These are phyloP conservation scores for Debaryomyces sp. DNA, from an alignment of 1,139 yeast species.

Conservation along the genomic window DNA sequence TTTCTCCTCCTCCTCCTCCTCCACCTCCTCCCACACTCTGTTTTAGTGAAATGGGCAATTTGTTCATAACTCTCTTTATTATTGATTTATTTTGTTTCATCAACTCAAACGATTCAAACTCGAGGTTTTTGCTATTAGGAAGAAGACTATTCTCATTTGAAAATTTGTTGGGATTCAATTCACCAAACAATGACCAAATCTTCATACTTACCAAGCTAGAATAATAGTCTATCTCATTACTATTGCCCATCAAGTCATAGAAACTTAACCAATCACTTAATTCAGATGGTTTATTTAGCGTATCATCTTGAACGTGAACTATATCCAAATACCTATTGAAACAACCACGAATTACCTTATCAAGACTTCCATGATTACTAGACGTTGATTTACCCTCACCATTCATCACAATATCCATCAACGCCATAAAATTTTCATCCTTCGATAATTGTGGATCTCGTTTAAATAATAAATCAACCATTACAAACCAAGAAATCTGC, in stretches of 20 bases:
- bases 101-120: slow-evolving; percentile 43
- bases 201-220: slow-evolving; percentile 62
- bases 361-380: slow-evolving; percentile 52
- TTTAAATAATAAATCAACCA: slow-evolving; percentile 57
- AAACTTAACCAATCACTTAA: slow-evolving; percentile 80
- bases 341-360: slow-evolving; percentile 71
- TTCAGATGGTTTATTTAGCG: slow-evolving; percentile 59
- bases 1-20: slow-evolving; percentile 30
- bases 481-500: slow-evolving; percentile 60
- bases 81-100: slow-evolving; percentile 32
- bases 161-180: slow-evolving; percentile 45
- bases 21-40: slow-evolving; percentile 32
- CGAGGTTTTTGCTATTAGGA: slow-evolving; percentile 43
- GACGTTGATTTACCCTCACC: slow-evolving; percentile 46
- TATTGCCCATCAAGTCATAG: slow-evolving; percentile 53
- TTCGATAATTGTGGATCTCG: slow-evolving; percentile 51
- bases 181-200: slow-evolving; percentile 68
- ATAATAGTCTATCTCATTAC: slow-evolving; percentile 53
- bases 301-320: slow-evolving; percentile 63
- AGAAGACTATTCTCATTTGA: slow-evolving; percentile 28
- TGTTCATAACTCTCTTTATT: slow-evolving; percentile 27
- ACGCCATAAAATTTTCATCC: slow-evolving; percentile 47
- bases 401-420: slow-evolving; percentile 37
- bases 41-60: slow-evolving; percentile 30
- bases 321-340: slow-evolving; percentile 62